phyloP scores from a whole-genome alignment of 2,329 filamentous ascomycete genomes.

The Penicillium sp. region DNA sequence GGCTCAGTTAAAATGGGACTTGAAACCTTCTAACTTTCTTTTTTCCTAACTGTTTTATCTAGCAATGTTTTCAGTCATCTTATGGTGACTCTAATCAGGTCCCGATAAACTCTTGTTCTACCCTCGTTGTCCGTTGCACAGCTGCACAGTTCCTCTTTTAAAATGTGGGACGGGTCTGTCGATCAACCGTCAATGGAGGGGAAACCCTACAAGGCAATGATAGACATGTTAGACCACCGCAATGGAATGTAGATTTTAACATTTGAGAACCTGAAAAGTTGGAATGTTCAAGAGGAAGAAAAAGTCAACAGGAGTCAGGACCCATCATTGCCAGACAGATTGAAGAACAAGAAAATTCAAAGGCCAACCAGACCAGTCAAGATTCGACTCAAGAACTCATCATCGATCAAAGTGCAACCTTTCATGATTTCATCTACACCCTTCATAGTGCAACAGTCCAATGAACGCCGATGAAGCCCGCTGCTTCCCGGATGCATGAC shows the following conservation, averaged over 20 bases:
- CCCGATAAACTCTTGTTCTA: too few species aligned
- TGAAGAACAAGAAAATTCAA: neutral
- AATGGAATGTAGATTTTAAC: slow-evolving; percentile 1
- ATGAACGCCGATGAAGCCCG: slow-evolving; percentile 6
- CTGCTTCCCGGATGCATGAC: slow-evolving; percentile 30
- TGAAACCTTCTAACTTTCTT: too few species aligned
- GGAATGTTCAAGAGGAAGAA: neutral
- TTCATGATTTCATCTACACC: slow-evolving; percentile 10
- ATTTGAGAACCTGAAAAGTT: neutral
- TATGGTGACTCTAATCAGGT: too few species aligned
- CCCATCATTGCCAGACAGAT: too few species aligned
- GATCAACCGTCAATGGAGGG: neutral
- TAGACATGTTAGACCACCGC: neutral
- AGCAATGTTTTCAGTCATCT: too few species aligned
- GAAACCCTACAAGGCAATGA: neutral
- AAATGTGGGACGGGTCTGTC: neutral
- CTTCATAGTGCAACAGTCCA: neutral
- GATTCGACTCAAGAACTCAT: slow-evolving; percentile 12
- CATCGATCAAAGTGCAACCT: slow-evolving; percentile 12
- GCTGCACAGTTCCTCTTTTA: neutral
- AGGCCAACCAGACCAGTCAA: slow-evolving; percentile 1
- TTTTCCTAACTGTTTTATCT: too few species aligned
- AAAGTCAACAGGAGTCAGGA: neutral
- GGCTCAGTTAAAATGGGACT: too few species aligned
- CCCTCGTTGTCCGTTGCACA: neutral